Percentiles rank a stretch among this genome's conserved stretches.
Evolutionary conservation across 345 rosid genomes (phyloP).

Genomic region (Hypericum perforatum): DNA sequence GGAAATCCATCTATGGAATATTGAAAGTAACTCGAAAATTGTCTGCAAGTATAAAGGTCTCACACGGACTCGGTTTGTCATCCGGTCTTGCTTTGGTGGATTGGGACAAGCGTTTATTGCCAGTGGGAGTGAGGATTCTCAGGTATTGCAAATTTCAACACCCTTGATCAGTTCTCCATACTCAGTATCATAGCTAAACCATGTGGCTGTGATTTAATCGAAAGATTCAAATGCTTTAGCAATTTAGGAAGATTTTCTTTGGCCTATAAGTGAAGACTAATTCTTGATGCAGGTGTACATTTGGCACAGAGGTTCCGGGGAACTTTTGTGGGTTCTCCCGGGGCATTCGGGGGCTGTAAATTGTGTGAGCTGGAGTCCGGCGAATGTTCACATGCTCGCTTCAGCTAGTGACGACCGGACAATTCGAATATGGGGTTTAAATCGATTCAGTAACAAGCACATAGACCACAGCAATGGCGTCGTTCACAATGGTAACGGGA

Average conservation of each 20-base stretch:
- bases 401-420: slow-evolving; percentile 66
- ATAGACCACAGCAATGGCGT: slow-evolving; percentile 17
- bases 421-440: slow-evolving; percentile 66
- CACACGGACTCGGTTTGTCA: slow-evolving; percentile 42
- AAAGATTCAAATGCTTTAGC: no score
- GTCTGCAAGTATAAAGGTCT: slow-evolving; percentile 55
- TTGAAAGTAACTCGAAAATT: slow-evolving; percentile 43
- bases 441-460: slow-evolving; percentile 22
- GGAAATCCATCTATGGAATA: slow-evolving; percentile 65
- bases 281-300: slow-evolving; percentile 43
- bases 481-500: slow-evolving; percentile 23
- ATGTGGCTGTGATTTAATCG: neutral
- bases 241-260: no score
- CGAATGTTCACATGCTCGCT: slow-evolving; percentile 58
- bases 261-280: no score
- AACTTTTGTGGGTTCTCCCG: slow-evolving; percentile 34
- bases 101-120: slow-evolving; percentile 49
- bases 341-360: slow-evolving; percentile 69
- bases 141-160: slow-evolving; percentile 24
- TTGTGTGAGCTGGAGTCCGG: slow-evolving; percentile 71
- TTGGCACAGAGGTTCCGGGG: slow-evolving; percentile 53
- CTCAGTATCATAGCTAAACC: neutral
- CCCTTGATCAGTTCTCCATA: no score
- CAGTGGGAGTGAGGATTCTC: slow-evolving; percentile 74
- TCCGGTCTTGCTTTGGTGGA: slow-evolving; percentile 74